phyloP scores from a whole-genome alignment of 768 basidiomycete genomes.

The Thelephora aurantiotincta region DNA sequence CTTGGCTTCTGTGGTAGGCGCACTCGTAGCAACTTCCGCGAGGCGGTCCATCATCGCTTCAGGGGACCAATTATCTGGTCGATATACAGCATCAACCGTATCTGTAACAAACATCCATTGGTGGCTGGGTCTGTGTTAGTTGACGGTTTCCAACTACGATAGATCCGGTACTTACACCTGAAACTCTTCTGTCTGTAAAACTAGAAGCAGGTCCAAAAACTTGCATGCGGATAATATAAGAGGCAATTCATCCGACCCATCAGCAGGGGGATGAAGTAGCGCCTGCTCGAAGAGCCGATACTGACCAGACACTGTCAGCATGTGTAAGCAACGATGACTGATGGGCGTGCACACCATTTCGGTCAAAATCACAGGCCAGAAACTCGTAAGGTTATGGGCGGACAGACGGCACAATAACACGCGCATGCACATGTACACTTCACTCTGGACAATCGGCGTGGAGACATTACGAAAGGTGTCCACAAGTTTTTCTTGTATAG shows the following conservation, averaged over 20 bases:
- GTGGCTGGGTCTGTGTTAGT: slow-evolving; percentile 35
- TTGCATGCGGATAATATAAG: slow-evolving; percentile 85
- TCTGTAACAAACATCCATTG: slow-evolving; percentile 99
- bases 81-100: slow-evolving; percentile 89
- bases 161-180: slow-evolving; percentile 52
- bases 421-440: slow-evolving; percentile 89
- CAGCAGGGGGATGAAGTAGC: slow-evolving; percentile 53
- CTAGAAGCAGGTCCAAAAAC: slow-evolving; percentile 83
- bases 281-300: slow-evolving; percentile 83
- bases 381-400: slow-evolving; percentile 81
- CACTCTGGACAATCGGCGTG: slow-evolving; percentile 78
- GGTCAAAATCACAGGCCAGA: slow-evolving; percentile 92
- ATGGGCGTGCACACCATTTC: slow-evolving; percentile 50
- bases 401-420: slow-evolving; percentile 85
- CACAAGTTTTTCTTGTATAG: slow-evolving; percentile 94
- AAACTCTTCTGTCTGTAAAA: slow-evolving; percentile 92
- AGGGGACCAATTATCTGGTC: slow-evolving; percentile 69
- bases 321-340: neutral
- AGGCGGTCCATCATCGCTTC: slow-evolving; percentile 87
- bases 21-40: slow-evolving; percentile 63
- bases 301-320: slow-evolving; percentile 23
- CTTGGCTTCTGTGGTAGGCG: slow-evolving; percentile 32
- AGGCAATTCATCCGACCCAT: slow-evolving; percentile 75
- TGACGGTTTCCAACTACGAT: neutral
- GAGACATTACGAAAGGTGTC: slow-evolving; percentile 75